Percentiles rank a stretch among this genome's conserved stretches.
Evolutionary conservation across 805 yeast species (phyloP).

Genomic region (Nakazawaea laoshanensis): DNA sequence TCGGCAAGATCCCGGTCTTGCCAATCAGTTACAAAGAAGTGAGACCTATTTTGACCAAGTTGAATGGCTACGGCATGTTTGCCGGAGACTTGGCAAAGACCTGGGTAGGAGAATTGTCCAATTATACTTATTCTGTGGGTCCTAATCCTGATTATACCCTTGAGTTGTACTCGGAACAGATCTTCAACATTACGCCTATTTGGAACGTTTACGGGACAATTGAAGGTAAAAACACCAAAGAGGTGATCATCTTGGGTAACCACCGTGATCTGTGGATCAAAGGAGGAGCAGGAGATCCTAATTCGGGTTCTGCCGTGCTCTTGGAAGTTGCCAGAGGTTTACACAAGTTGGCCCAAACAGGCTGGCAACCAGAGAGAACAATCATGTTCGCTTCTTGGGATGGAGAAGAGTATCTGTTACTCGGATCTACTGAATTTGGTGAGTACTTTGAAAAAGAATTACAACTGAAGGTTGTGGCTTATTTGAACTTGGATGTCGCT

Average conservation of each 20-base stretch:
- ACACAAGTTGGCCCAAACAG: slow-evolving; percentile 37
- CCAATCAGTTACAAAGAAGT: slow-evolving; percentile 63
- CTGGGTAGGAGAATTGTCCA: slow-evolving; percentile 39
- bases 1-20: slow-evolving; percentile 61
- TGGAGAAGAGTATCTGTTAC: slow-evolving; percentile 63
- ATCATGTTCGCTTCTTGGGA: slow-evolving; percentile 74
- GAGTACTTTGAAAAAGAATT: slow-evolving; percentile 45
- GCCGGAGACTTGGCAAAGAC: too few relatives aligned
- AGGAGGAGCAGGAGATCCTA: slow-evolving; percentile 77
- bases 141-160: slow-evolving; percentile 38
- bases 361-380: slow-evolving; percentile 71
- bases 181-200: slow-evolving; percentile 51
- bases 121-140: slow-evolving; percentile 47
- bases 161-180: slow-evolving; percentile 53
- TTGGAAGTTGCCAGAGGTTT: slow-evolving; percentile 58
- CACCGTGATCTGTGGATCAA: slow-evolving; percentile 79
- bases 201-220: slow-evolving; percentile 56
- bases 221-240: slow-evolving; percentile 43
- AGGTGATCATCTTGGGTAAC: slow-evolving; percentile 60
- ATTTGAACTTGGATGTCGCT: slow-evolving; percentile 63
- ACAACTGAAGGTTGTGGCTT: slow-evolving; percentile 48
- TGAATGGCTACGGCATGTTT: slow-evolving; percentile 49
- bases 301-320: slow-evolving; percentile 60
- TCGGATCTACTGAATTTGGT: slow-evolving; percentile 76
- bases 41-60: slow-evolving; percentile 46